phyloP scores from a whole-genome alignment of 352 stramenopile species.

The Globisporangium irregulare region DNA sequence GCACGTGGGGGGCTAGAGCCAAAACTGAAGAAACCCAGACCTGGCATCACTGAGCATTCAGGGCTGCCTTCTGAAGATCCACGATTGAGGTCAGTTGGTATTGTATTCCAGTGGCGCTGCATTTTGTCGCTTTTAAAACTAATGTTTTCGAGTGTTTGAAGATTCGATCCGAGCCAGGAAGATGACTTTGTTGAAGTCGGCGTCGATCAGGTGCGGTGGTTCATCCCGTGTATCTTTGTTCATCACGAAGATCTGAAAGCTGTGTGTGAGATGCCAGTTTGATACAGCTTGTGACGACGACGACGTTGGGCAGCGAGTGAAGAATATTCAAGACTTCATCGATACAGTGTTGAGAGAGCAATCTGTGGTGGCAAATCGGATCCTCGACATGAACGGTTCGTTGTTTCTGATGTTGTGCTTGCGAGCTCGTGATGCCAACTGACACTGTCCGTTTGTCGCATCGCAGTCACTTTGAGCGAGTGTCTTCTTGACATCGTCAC shows the following conservation, averaged over 20 bases:
- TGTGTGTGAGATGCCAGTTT: background rate
- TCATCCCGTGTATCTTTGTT: too few relatives aligned
- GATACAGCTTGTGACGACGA: slow-evolving; percentile 4
- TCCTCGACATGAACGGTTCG: slow-evolving; percentile 19
- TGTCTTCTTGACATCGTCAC: slow-evolving; percentile 20
- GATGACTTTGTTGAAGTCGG: slow-evolving; percentile 7
- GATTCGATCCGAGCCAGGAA: slow-evolving; percentile 14
- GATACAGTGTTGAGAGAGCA: slow-evolving; percentile 7
- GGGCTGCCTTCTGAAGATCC: background rate
- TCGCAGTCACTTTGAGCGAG: slow-evolving; percentile 17
- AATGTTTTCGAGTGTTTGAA: background rate
- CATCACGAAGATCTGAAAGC: background rate
- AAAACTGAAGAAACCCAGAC: slow-evolving; percentile 8
- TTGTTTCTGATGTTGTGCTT: background rate
- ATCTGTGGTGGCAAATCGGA: background rate
- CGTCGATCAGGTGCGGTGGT: slow-evolving; percentile 10
- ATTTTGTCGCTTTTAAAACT: background rate
- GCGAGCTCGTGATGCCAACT: background rate
- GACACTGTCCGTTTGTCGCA: background rate
- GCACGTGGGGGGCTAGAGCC: background rate
- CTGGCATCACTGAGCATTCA: background rate
- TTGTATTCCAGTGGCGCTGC: background rate
- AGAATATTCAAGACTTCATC: slow-evolving; percentile 19
- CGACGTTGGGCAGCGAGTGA: slow-evolving; percentile 11
- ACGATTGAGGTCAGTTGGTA: background rate